Conservation (phyloP, 1,284 basidiomycete species). For the Psilocybe mexicana region DNA sequence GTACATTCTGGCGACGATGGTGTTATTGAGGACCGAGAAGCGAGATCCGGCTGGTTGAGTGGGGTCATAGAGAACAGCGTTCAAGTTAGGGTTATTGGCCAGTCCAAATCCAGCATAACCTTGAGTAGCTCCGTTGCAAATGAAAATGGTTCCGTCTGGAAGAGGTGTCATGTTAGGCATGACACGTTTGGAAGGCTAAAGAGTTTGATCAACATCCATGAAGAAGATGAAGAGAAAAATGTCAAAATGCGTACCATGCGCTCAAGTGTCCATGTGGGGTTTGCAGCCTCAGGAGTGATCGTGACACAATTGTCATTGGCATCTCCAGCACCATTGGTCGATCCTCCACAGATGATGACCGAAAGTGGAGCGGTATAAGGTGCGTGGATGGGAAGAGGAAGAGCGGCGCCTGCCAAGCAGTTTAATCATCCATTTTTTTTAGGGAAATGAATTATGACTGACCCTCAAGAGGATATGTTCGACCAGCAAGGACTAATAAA, state of each 20-base stretch:
- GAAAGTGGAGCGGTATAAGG: constrained; percentile 73
- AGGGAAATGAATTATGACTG: not conserved
- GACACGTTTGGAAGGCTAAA: constrained; percentile 70
- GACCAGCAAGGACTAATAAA: constrained; percentile 55
- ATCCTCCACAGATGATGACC: constrained; percentile 78
- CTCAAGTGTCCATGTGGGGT: constrained; percentile 66
- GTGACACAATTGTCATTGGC: constrained; percentile 73
- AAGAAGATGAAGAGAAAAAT: not conserved
- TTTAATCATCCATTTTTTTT: not conserved
- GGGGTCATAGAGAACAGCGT: constrained; percentile 71
- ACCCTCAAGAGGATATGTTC: constrained; percentile 77
- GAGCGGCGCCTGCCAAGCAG: constrained; percentile 46
- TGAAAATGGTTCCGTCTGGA: constrained; percentile 74
- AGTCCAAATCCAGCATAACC: constrained; percentile 77
- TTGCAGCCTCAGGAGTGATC: constrained; percentile 59
- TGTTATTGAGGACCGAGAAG: constrained; percentile 65
- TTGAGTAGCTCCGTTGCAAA: constrained; percentile 67
- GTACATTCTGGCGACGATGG: constrained; percentile 79
- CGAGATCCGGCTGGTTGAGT: constrained; percentile 57
- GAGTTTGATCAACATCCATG: not conserved
- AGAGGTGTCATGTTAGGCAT: constrained; percentile 73
- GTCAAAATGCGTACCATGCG: constrained; percentile 56
- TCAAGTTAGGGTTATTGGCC: constrained; percentile 61
- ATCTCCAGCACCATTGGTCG: constrained; percentile 49
- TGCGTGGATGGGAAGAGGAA: constrained; percentile 66